These are phyloP conservation scores for Kodamaea arcana DNA, from an alignment of 1,139 yeast species.

Conservation along the genomic window DNA sequence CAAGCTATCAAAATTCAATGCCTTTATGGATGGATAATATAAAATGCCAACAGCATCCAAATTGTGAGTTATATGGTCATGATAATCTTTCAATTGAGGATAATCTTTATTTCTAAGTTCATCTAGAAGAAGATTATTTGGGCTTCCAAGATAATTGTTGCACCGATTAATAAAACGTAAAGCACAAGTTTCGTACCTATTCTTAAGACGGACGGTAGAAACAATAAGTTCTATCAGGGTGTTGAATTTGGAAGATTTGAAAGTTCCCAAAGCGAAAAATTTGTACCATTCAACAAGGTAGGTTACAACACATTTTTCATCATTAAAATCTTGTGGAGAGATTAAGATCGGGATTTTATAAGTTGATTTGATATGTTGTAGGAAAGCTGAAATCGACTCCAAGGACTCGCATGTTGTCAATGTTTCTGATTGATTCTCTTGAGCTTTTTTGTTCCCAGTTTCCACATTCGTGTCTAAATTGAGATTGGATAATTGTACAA, in stretches of 20 bases:
- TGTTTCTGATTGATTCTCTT: background rate
- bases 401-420: too few relatives aligned
- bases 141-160: slow-evolving; percentile 9
- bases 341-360: slow-evolving; percentile 54
- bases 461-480: too few relatives aligned
- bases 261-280: slow-evolving; percentile 31
- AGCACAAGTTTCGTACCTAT: slow-evolving; percentile 30
- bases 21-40: slow-evolving; percentile 16
- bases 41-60: slow-evolving; percentile 10
- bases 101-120: slow-evolving; percentile 19
- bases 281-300: slow-evolving; percentile 67
- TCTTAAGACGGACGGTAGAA: slow-evolving; percentile 22
- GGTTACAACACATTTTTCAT: slow-evolving; percentile 63
- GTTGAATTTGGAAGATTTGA: slow-evolving; percentile 9
- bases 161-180: slow-evolving; percentile 27
- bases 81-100: slow-evolving; percentile 13
- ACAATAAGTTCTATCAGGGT: slow-evolving; percentile 19
- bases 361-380: slow-evolving; percentile 14
- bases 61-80: slow-evolving; percentile 7
- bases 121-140: background rate
- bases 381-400: slow-evolving; percentile 32
- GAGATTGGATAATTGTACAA: too few relatives aligned
- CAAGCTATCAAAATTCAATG: slow-evolving; percentile 12
- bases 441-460: background rate
- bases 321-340: slow-evolving; percentile 61